Percentiles rank a stretch among this genome's conserved stretches.
Evolutionary conservation across 2,329 filamentous ascomycete species (phyloP).

Genomic region (Phialocephala subalpina): DNA sequence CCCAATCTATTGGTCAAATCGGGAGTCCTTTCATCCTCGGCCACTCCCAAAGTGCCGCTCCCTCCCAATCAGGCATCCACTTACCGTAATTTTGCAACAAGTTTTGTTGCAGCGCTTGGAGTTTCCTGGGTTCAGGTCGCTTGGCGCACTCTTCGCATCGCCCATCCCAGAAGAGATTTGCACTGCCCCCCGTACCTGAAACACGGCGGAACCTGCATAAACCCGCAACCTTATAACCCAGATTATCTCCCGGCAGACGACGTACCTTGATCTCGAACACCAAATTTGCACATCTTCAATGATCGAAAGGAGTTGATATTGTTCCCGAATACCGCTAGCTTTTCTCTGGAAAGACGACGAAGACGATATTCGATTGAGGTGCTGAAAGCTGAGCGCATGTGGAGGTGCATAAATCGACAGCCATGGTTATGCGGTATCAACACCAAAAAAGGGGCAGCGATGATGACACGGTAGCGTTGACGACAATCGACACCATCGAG

Average conservation of each 20-base stretch:
- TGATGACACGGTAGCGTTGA: conserved; percentile 10
- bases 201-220: conserved; percentile 1
- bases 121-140: neutral
- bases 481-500: neutral
- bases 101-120: conserved; percentile 1
- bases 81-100: conserved; percentile 2
- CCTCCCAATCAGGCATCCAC: neutral
- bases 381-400: neutral
- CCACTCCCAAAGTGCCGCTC: neutral
- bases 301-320: neutral
- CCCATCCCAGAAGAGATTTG: neutral
- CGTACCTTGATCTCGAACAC: neutral
- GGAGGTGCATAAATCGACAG: neutral
- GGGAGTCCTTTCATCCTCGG: neutral
- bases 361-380: neutral
- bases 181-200: conserved; percentile 9
- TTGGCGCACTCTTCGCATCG: neutral
- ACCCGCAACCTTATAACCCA: conserved; percentile 5
- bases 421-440: conserved; percentile 1
- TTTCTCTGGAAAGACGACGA: neutral
- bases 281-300: conserved; percentile 1
- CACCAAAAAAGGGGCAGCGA: conserved; percentile 7
- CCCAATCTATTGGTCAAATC: neutral
- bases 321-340: neutral
- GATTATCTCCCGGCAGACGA: conserved; percentile 3